Base-by-base conservation (phyloP, 176 grass and related monocot species). In the Rhipidocladum racemiflorum region DNA sequence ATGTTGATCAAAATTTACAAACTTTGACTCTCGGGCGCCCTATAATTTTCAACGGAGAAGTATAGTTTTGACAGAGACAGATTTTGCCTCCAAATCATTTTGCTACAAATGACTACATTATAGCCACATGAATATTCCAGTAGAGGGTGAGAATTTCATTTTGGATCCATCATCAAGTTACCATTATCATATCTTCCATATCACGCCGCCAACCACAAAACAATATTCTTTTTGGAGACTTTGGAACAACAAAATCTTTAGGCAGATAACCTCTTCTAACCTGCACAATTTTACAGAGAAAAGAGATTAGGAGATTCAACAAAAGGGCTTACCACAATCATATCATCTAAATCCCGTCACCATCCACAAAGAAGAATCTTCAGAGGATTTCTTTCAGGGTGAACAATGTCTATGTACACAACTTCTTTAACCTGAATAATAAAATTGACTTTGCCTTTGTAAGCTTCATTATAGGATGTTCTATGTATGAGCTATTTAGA, bases 131-230 rank as follows among this genome's bases (percentile, higher is more conserved):
- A 69, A 70, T 77, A 80, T 60, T 66, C 51, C 54, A 78, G 68
- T 30, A 64, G 57, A 80, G 44, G 24, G 32, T 65, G 75, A 65
- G 35, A 54, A 59, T 72, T 59, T 63, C 79, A 61, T 27, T 81
- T 90, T 83, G 76, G 75, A 88, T 91, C 79, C 17, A 9, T 86
- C 53, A 72, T 81, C 81, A 86, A 88, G 86, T 94, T 94, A 94
- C 92, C 92, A 94, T 94, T 88, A 94, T 91, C 92, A 94, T 91
- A 89, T 94, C 92, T 84, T 94, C 92, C 73, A 94, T 89, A 87
- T 94, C 92, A 88, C 91, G 88, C 24, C 91, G 85, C 91, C 91
- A 94, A 88, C 91, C 91, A 91, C 91, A 94, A 91, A 94, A 94
- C 50, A 94, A 90, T 94, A 94, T 94, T 83, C 79, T 94, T 94